Percentiles rank a stretch among this genome's conserved stretches.
Conservation (phyloP, 2,329 filamentous ascomycete genomes). For the Aspergillus sp. region DNA sequence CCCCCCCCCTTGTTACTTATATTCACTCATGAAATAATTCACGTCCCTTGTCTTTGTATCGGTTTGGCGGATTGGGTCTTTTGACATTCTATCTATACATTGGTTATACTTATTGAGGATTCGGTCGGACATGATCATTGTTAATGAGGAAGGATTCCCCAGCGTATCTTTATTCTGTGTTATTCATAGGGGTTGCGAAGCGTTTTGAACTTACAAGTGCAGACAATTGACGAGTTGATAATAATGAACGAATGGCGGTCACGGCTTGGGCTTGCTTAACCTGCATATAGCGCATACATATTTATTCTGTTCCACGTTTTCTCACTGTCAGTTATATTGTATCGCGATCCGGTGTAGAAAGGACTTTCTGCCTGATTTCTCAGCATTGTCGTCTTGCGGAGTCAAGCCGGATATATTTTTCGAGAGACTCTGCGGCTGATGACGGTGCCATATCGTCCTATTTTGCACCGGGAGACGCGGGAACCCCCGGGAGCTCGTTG, state of each 20-base stretch:
- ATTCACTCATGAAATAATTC: not conserved
- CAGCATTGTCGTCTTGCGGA: not conserved
- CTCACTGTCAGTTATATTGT: not conserved
- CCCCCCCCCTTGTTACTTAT: not conserved
- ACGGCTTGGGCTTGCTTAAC: not conserved
- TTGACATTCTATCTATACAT: conserved; percentile 9
- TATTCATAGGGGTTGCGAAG: not conserved
- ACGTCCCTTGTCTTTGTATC: conserved; percentile 8
- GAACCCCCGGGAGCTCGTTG: not conserved
- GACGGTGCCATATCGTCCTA: not conserved
- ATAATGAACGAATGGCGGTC: not conserved
- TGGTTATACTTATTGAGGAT: conserved; percentile 8
- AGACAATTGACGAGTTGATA: conserved; percentile 6
- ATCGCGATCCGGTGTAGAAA: no score
- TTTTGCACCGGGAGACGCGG: not conserved
- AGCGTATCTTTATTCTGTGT: not conserved
- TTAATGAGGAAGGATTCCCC: conserved; percentile 1
- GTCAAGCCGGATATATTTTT: not conserved
- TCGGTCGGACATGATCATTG: conserved; percentile 11
- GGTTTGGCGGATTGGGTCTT: not conserved
- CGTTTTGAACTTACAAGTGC: not conserved
- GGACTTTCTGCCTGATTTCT: not conserved
- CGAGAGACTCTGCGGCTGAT: not conserved
- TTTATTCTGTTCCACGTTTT: not conserved
- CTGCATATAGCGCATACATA: not conserved